Evolutionary conservation across 2,329 filamentous ascomycete genomes (phyloP), one percentile per base, ranked within the genome.

Genomic region (Colletotrichum cereale): DNA sequence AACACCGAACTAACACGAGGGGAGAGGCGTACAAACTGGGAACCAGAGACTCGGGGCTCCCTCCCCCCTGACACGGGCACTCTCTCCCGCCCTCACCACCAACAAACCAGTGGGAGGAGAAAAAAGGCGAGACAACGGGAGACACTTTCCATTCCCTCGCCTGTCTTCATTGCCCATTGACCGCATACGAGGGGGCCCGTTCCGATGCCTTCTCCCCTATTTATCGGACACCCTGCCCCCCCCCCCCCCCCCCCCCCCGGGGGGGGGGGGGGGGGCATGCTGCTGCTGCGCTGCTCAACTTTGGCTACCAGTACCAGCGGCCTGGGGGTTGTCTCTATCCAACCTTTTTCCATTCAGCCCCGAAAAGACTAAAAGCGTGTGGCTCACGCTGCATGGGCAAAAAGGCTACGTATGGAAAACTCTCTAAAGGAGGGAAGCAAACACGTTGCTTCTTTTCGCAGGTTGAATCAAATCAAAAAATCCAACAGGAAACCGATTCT

Each of bases 401-500:
- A 26, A 44, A 38, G n/a, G 38, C 18, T n/a, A 21, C n/a, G n/a
- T n/a, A n/a, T n/a, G 60, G 26, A 29, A 24, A 36, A 56, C 31
- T 34, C 26, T 29, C 34, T 21, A 34, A 44, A 38, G 11, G 18
- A 62, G 6, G 55, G 42, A 36, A 21, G 18, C 40, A 58, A 47
- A 44, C 36, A 34, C 42, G 29, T 63, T 53, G 44, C 52, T 48
- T 67, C 44, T 66, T 67, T 62, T 57, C 64, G 48, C 57, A 38
- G 34, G 61, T 62, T 34, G 26, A 14, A 21, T 21, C 40, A 36
- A 42, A 48, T 31, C 48, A 48, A 40, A 36, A 48, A 40, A 36
- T 36, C 31, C 29, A 36, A 31, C 24, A 50, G 29, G 47, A 40
- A 8, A 14, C 26, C 58, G 34, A 29, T 50, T 31, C 40, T n/a